These are phyloP conservation scores for Colletotrichum sp. DNA, from an alignment of 2,329 filamentous ascomycete genomes.

Conservation along the genomic window DNA sequence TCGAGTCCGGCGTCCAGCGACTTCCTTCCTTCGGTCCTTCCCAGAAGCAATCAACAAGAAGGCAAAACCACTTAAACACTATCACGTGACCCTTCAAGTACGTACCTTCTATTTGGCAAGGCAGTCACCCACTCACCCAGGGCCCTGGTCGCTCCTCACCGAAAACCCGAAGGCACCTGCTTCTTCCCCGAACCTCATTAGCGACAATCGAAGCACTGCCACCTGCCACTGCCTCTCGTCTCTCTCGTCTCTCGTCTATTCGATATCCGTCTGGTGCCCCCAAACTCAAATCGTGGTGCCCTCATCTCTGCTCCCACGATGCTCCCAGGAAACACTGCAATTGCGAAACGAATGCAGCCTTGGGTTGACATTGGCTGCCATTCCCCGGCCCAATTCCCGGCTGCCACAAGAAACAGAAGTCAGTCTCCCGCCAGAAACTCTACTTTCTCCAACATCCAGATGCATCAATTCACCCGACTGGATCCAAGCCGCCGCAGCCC, in stretches of 20 bases:
- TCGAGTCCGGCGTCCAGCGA: neutral
- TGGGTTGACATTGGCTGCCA: neutral
- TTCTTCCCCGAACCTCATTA: neutral
- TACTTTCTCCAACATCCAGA: neutral
- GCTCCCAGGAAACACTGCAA: neutral
- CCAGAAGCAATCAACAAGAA: neutral
- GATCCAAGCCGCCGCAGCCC: neutral
- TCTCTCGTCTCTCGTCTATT: neutral
- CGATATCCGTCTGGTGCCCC: neutral
- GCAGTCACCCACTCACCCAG: neutral
- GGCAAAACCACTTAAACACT: neutral
- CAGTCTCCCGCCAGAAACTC: neutral
- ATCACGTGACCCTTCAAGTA: neutral
- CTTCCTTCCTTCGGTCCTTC: neutral
- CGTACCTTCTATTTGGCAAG: neutral
- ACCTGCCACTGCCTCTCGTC: neutral
- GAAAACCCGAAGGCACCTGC: neutral
- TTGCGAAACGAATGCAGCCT: conserved; percentile 10
- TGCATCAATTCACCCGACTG: neutral
- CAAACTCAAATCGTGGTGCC: conserved; percentile 1
- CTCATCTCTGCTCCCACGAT: conserved; percentile 10
- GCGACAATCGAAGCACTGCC: neutral
- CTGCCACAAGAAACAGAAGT: neutral
- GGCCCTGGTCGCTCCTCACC: neutral
- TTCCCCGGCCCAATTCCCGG: neutral